phyloP scores from a whole-genome alignment of 257 asterid species.

The Dorcoceras hygrometricum region DNA sequence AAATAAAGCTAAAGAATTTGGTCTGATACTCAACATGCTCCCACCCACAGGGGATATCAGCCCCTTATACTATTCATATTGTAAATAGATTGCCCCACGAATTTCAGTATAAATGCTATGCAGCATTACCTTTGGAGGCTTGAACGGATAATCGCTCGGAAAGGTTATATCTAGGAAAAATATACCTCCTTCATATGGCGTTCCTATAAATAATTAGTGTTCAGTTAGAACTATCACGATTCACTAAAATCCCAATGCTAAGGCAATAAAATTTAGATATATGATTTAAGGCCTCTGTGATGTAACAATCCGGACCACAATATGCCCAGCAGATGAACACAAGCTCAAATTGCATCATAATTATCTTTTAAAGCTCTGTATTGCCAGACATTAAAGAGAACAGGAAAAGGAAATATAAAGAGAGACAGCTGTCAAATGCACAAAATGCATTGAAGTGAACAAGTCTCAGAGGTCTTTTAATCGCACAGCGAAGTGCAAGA shows the following conservation, averaged over 20 bases:
- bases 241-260: constrained; percentile 2
- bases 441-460: too few relatives aligned
- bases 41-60: background rate
- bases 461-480: too few relatives aligned
- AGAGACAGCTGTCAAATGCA: too few relatives aligned
- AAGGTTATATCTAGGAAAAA: constrained; percentile 86
- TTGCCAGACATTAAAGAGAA: too few relatives aligned
- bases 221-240: constrained; percentile 6
- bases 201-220: constrained; percentile 47
- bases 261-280: background rate
- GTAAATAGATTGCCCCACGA: background rate
- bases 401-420: too few relatives aligned
- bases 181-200: constrained; percentile 91
- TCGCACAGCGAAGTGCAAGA: too few relatives aligned
- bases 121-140: constrained; percentile 82
- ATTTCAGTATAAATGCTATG: background rate
- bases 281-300: background rate
- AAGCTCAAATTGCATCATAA: background rate
- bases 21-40: background rate
- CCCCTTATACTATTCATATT: background rate
- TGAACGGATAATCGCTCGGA: constrained; percentile 79
- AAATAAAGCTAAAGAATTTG: constrained; percentile 2
- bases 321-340: background rate
- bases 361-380: background rate
- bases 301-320: constrained; percentile 1